Evolutionary conservation across 2,329 filamentous ascomycete genomes (phyloP), one percentile per base, ranked within the genome.

Genomic region (Mollisiaceae sp.): DNA sequence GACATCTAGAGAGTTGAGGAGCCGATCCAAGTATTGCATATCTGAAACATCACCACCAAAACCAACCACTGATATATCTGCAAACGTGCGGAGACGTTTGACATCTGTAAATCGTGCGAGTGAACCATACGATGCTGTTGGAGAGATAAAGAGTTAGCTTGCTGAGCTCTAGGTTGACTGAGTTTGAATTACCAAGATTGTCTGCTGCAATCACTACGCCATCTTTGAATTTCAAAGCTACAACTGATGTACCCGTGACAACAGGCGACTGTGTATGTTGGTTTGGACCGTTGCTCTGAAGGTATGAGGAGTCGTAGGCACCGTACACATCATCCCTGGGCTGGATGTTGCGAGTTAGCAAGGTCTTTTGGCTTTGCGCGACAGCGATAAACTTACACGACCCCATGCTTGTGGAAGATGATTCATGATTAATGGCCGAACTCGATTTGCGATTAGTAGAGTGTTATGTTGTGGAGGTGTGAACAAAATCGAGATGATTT

Each of bases 321-420:
- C 95, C 95, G 82, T 98, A 99, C 77, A 98, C 85, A 80, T 99
- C 95, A 81, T 99, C 92, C 86, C 95, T 91, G 77, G 95, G 95
- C 95, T 99, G 75, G 68, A 62, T 55, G 41, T 24, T 55, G 62
- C 65, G 56, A 55, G 75, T 82, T 78, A 82, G 79, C 74, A 68
- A 71, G 70, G 56, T 14, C 61, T 59, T 58, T 55, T 65, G 63
- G 50, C 61, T 38, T 43, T 41, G 60, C 47, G 20, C 36, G 45
- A 62, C 56, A 41, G 63, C 38, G 32, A 55, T 43, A 60, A 50
- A 82, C 87, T 77, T 85, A 91, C 88, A 81, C 89, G 87, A 71
- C 89, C 89, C 89, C 89, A 91, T 76, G 85, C 85, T 82, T 90
- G 87, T 76, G 89, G 89, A 80, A 88, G 85, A 80, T 91, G 89